Evolutionary conservation across 1,284 basidiomycete genomes (phyloP), one percentile per base, ranked within the genome.

Genomic region (Coniferiporia sulphurascens): DNA sequence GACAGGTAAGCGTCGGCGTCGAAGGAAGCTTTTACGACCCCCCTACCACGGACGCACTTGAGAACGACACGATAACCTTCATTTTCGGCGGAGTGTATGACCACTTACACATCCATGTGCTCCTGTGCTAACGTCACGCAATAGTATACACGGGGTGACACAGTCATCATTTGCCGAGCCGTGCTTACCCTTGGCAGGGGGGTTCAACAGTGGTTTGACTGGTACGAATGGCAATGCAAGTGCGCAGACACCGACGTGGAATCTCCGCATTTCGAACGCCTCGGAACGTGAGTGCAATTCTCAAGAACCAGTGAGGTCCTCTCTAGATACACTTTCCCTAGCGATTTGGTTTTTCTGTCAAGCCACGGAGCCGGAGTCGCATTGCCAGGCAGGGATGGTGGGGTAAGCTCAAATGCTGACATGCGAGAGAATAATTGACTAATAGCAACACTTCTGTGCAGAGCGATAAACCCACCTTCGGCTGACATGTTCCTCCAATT

Each of bases 301-400:
- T 22, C 48, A 9, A 43, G 5, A 1, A 27, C 17, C 36, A 10
- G n/a, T 38, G 17, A 27, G 49, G 19, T 21, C 13, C 19, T 2
- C 5, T 27, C 1, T 6, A 51, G 17, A 32, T 45, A 44, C 5
- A 27, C 27, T 48, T 34, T 21, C 3, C 36, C 27, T 13, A 56
- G 61, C 62, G 1, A 62, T 64, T 15, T 64, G 56, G 55, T 64
- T 55, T 57, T 63, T 63, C 44, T 64, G 63, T 38, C 43, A 62
- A 56, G 55, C 56, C 19, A 55, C 56, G n/a, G 34, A 21, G 13
- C 62, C 63, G 4, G 45, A 46, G 12, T 59, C 60, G 13, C 64
- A 65, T 57, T 65, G 64, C 32, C 34, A 50, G 17, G 32, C 41
- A 7, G 64, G 62, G 10, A 63, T 65, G 62, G 64, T 65, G 19